Evolutionary conservation across 371 early-diverging fungal species (phyloP), one percentile per base, ranked within the genome.

Genomic region (Mucor lusitanicus): DNA sequence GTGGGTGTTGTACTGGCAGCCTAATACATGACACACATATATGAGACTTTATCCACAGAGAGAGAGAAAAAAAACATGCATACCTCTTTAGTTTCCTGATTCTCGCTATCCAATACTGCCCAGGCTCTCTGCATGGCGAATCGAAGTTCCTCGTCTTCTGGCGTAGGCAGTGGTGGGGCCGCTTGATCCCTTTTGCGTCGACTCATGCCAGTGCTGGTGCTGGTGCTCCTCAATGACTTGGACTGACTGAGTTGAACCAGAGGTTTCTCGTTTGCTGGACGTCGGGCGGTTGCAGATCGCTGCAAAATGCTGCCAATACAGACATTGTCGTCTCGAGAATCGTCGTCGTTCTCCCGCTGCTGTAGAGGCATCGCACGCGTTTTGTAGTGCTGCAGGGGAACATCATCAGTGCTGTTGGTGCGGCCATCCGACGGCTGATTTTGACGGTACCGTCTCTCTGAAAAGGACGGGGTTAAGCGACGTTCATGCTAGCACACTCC

Each of bases 61-160:
- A n/a, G n/a, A n/a, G n/a, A n/a, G n/a, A n/a, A n/a, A n/a, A n/a
- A n/a, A n/a, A n/a, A 21, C 15, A 59, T 32, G 3, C 7, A 35
- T 63, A 63, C 64, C 64, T 63, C 64, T 46, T 44, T 46, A 1
- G 0, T 6, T 61, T 46, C 25, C 21, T 6, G 9, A 33, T 23
- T 3, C n/a, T 21, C 30, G 30, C 17, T 54, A 40, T 72, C 73
- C n/a, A 69, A 59, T n/a, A 69, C 37, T 37, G 73, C 69, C 73
- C 73, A 69, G 15, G 76, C 79, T 61, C 72, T 56, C 46, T 82
- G 82, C 59, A 77, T 64, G 11, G 74, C 74, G 9, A 70, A 58
- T 8, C 62, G 63, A 19, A 82, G 70, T 17, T 82, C 82, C 30
- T 75, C 73, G 19, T 79, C 70, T 32, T 65, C 72, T 53, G 56